These are phyloP conservation scores for Kregervanrija delftensis DNA, from an alignment of 805 yeast genomes.

Conservation along the genomic window DNA sequence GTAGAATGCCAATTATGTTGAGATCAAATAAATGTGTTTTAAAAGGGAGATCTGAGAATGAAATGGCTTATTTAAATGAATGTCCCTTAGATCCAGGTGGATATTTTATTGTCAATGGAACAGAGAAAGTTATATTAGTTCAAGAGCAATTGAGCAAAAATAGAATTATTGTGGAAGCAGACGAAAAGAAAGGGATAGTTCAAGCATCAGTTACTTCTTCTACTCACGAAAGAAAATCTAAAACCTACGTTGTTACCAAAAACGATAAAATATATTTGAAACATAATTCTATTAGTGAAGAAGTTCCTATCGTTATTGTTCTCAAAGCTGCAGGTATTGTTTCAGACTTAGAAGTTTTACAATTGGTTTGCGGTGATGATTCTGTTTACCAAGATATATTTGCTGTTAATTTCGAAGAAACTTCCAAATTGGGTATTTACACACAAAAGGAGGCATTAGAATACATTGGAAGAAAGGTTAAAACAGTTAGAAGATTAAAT, in stretches of 20 bases:
- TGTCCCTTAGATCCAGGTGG: conserved; percentile 99
- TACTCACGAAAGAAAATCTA: conserved; percentile 96
- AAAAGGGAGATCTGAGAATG: conserved; percentile 66
- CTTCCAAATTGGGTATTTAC: conserved; percentile 73
- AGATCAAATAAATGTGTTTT: conserved; percentile 88
- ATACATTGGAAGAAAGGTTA: conserved; percentile 84
- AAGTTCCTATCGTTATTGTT: conserved; percentile 87
- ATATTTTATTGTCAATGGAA: conserved; percentile 94
- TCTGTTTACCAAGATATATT: conserved; percentile 86
- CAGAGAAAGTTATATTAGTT: conserved; percentile 92
- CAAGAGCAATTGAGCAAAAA: conserved; percentile 96
- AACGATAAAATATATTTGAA: conserved; percentile 84
- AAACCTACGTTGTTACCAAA: conserved; percentile 91
- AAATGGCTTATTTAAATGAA: conserved; percentile 85
- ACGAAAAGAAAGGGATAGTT: conserved; percentile 85
- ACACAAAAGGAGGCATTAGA: conserved; percentile 94
- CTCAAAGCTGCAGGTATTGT: conserved; percentile 92
- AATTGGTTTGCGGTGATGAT: conserved; percentile 87
- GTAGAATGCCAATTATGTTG: conserved; percentile 98
- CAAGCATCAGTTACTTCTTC: conserved; percentile 98
- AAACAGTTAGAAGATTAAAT: conserved; percentile 82
- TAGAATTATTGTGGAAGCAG: conserved; percentile 97
- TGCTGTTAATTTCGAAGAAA: conserved; percentile 90
- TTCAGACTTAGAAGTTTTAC: conserved; percentile 89
- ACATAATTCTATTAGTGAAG: conserved; percentile 93